Conservation (phyloP, 2,329 filamentous ascomycete genomes). For the Aspergillus ochraceoroseus region DNA sequence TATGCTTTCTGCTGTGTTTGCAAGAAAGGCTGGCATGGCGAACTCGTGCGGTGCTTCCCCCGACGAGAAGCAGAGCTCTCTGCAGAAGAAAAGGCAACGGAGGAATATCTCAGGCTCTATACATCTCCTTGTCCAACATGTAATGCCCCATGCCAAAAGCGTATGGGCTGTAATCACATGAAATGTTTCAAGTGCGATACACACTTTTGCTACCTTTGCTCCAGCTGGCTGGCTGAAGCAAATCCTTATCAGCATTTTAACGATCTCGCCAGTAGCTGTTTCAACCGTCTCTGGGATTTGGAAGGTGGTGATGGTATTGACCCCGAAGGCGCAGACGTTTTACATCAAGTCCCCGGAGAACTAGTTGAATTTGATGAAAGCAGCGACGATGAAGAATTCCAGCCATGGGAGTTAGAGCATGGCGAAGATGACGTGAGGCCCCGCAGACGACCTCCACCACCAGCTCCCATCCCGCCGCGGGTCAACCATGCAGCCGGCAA, state of each 20-base stretch:
- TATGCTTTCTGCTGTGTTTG: conserved; percentile 83
- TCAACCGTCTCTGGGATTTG: conserved; percentile 82
- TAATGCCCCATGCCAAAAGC: conserved; percentile 78
- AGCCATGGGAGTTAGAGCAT: conserved; percentile 25
- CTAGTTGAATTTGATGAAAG: conserved; percentile 38
- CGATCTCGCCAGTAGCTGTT: conserved; percentile 63
- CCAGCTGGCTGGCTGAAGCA: conserved; percentile 70
- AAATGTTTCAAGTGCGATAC: conserved; percentile 82
- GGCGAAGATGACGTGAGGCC: conserved; percentile 26
- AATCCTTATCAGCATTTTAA: conserved; percentile 93
- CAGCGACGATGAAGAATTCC: conserved; percentile 29
- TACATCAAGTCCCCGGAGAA: conserved; percentile 39
- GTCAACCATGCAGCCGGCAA: conserved; percentile 29
- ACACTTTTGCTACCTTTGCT: conserved; percentile 94
- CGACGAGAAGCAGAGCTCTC: conserved; percentile 64
- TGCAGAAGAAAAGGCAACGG: conserved; percentile 77
- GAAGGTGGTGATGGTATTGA: conserved; percentile 67
- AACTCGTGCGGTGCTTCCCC: conserved; percentile 67
- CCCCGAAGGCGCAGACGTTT: conserved; percentile 39
- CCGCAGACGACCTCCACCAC: conserved; percentile 35
- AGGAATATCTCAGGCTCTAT: conserved; percentile 75
- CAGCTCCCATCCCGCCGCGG: conserved; percentile 39
- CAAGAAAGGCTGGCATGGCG: conserved; percentile 84
- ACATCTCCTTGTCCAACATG: conserved; percentile 89
- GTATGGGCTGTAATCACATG: conserved; percentile 95